These are phyloP conservation scores for Rostrohypoxylon terebratum DNA, from an alignment of 495 filamentous ascomycete genomes.

Conservation along the genomic window DNA sequence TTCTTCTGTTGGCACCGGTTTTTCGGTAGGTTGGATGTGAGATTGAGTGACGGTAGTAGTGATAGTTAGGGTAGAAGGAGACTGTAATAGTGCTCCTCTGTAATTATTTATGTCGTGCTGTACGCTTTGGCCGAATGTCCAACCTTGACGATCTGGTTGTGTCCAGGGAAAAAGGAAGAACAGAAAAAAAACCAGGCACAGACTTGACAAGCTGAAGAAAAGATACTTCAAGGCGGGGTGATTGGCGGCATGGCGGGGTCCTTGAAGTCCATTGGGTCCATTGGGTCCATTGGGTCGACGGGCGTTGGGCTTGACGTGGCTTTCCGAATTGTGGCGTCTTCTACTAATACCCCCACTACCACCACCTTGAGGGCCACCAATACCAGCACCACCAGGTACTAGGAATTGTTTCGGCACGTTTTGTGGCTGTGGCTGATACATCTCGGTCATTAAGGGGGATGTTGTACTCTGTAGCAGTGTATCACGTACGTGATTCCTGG, in stretches of 20 bases:
- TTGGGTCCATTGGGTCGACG: constrained; percentile 31
- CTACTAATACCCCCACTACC: constrained; percentile 5
- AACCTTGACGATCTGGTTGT: constrained; percentile 42
- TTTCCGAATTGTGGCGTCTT: constrained; percentile 23
- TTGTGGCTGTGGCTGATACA: constrained; percentile 41
- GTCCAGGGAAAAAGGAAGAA: constrained; percentile 48
- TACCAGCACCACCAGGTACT: neutral
- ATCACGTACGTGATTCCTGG: neutral
- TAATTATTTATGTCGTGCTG: constrained; percentile 45
- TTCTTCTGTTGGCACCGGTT: constrained; percentile 53
- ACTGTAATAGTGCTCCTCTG: constrained; percentile 48
- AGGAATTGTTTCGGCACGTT: constrained; percentile 20
- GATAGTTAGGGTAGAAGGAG: constrained; percentile 53
- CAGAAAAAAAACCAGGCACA: constrained; percentile 48
- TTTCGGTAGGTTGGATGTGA: constrained; percentile 55
- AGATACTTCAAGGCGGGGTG: constrained; percentile 48
- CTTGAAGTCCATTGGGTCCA: constrained; percentile 23
- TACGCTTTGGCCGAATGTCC: constrained; percentile 44
- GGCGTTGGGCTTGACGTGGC: constrained; percentile 40
- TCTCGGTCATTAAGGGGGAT: constrained; percentile 13
- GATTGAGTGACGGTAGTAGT: constrained; percentile 52
- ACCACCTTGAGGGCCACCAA: neutral
- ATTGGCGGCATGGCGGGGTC: constrained; percentile 43
- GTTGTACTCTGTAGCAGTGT: neutral
- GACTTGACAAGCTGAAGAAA: constrained; percentile 47